Evolutionary conservation across 306 rosid genomes (phyloP).

Genomic region (Vigna reflexopilosa): DNA sequence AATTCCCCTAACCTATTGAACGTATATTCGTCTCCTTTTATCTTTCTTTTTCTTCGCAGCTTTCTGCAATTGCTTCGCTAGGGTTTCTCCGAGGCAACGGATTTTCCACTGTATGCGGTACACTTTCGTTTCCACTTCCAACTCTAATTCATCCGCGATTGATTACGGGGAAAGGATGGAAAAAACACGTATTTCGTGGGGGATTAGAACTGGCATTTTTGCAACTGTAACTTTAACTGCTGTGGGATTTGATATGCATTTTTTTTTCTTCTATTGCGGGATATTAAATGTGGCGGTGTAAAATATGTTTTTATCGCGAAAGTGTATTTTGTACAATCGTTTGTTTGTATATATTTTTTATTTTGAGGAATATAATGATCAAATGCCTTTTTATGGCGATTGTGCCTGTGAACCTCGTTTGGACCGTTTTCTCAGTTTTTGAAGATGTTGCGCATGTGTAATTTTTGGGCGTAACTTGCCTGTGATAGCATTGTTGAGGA

Average conservation of each 20-base stretch:
- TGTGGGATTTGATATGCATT: slow-evolving; percentile 9
- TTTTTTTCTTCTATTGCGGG: background rate
- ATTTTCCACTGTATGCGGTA: background rate
- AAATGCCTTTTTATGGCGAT: background rate
- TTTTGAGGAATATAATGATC: slow-evolving; percentile 27
- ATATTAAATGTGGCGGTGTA: background rate
- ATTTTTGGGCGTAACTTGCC: background rate
- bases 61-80: slow-evolving; percentile 44
- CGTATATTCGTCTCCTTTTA: background rate
- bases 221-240: slow-evolving; percentile 31
- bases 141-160: slow-evolving; percentile 32
- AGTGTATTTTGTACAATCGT: background rate
- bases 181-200: background rate
- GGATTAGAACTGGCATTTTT: slow-evolving; percentile 28
- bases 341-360: background rate
- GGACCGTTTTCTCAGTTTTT: background rate
- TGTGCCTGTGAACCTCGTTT: slow-evolving; percentile 9
- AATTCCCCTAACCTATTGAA: slow-evolving; percentile 23
- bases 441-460: slow-evolving; percentile 12
- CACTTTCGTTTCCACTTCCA: slow-evolving; percentile 18
- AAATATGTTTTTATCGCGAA: slow-evolving; percentile 18
- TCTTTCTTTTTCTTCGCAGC: background rate
- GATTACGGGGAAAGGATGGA: slow-evolving; percentile 29
- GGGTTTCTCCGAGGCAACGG: slow-evolving; percentile 71
- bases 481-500: slow-evolving; percentile 4